phyloP scores from a whole-genome alignment of 106 monocot species.

The Apostasia shenzhenica region DNA sequence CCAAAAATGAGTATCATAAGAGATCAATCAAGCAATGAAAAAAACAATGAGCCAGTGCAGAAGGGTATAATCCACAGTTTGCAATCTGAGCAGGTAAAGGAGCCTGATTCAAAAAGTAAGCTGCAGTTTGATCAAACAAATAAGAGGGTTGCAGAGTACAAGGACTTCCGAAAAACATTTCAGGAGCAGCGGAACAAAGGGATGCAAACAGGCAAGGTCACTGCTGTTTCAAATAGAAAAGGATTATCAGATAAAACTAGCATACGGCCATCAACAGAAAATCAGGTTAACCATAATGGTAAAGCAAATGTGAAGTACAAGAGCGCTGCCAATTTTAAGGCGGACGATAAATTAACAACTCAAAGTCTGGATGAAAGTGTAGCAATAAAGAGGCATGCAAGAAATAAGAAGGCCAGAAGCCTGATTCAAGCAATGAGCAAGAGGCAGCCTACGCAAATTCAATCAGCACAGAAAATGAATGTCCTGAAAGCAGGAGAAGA shows the following conservation, averaged over 20 bases:
- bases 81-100: neutral
- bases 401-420: slow-evolving; percentile 11
- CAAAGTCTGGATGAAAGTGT: slow-evolving; percentile 3
- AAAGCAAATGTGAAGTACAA: slow-evolving; percentile 5
- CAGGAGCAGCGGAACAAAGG: slow-evolving; percentile 2
- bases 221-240: neutral
- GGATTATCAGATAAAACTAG: slow-evolving; percentile 2
- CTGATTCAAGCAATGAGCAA: neutral
- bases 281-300: slow-evolving; percentile 12
- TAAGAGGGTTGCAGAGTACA: slow-evolving; percentile 5
- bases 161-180: slow-evolving; percentile 9
- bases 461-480: slow-evolving; percentile 18
- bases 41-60: neutral
- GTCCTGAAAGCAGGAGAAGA: neutral
- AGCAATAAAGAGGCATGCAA: slow-evolving; percentile 5
- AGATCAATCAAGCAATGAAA: neutral
- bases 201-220: neutral
- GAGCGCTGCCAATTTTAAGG: slow-evolving; percentile 4
- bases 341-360: slow-evolving; percentile 6
- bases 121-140: neutral
- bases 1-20: neutral
- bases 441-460: slow-evolving; percentile 6
- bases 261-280: slow-evolving; percentile 6
- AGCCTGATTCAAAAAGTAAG: slow-evolving; percentile 12
- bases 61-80: slow-evolving; percentile 3